Evolutionary conservation across 108 stramenopile species (phyloP), one percentile per base, ranked within the genome.

Genomic region (Cyclotella distinguenda): DNA sequence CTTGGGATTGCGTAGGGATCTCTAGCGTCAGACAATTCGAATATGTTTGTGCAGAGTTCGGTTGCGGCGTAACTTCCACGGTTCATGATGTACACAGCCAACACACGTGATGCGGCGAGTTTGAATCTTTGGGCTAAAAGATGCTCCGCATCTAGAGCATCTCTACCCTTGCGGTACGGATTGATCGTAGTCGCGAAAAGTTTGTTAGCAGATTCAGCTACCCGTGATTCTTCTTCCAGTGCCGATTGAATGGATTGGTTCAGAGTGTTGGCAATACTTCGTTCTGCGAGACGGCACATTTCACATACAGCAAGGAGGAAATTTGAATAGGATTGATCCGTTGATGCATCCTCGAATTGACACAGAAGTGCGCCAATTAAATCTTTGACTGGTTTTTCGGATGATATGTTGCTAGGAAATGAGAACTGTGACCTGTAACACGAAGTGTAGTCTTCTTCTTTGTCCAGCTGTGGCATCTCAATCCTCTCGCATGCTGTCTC

Each of bases 271-370:
- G 80, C 62, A 30, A 90, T 81, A 35, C 64, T 78, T 13, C 86
- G 74, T 69, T 87, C 80, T 0, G 88, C 89, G 4, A 89, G 61
- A 18, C 84, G 84, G 40, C 88, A 87, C 88, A 89, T 89, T 75
- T 90, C 88, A 21, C 83, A 78, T 34, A 94, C 59, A 0, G 89
- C 84, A 22, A 93, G 76, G 10, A 73, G 65, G 36, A 86, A 78
- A 47, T 74, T 60, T 32, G 73, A 72, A 45, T 69, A 75, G 16
- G 60, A 64, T 19, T 65, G 48, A 52, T 66, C 71, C 18, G 71
- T 62, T 30, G 63, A 57, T 18, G 56, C 74, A 13, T 77, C 56
- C 33, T 75, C 68, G n/a, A 82, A 33, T 56, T 66, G 57, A 35
- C 43, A 23, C 22, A 74, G 26, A 18, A 83, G 48, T 7, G 57